Evolutionary conservation across 1,284 basidiomycete genomes (phyloP), one percentile per base, ranked within the genome.

Genomic region (Apiotrichum montevideense): DNA sequence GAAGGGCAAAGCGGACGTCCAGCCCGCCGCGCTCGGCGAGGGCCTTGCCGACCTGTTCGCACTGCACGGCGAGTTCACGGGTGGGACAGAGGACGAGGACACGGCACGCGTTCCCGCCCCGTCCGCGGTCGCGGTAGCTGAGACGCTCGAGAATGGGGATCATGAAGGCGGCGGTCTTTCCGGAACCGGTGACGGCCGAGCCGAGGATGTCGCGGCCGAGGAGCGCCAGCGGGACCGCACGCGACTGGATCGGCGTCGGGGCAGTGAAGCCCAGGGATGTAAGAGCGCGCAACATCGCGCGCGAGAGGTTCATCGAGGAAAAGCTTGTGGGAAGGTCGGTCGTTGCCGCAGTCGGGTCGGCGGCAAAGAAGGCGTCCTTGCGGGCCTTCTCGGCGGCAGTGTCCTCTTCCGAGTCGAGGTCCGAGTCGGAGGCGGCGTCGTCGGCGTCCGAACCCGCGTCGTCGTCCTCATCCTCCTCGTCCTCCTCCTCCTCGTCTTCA

Each of bases 121-220:
- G 88, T 32, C 88, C 87, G 62, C 88, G 85, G 66, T 95, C 90
- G 57, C 93, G 83, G 73, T 93, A 95, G 57, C 92, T 78, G 45
- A 98, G 80, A 62, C 94, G 86, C 69, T 98, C 94, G 43, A 98
- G 79, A 74, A 96, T 88, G 43, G 94, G 94, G 59, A 98, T 86
- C 71, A 89, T 87, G 78, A 97, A 98, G 9, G 95, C 94, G 9
- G 91, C 93, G 1, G 94, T 98, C 79, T 98, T 98, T 63, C 94
- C 94, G 4, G 90, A 95, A 62, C 94, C 94, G 9, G 94, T 98
- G 10, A 95, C 90, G 21, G 95, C 94, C 59, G 85, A 88, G 43
- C 93, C 95, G 52, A 98, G 92, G 42, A 98, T 84, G 74, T 98
- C 94, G 69, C 96, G 93, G 53, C 95, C 95, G 14, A 94, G 79